A percentile compares a stretch with the other conserved stretches of the same genome.
Conservation (phyloP, 2,329 filamentous ascomycete species). For the Trichoderma simmonsii region DNA sequence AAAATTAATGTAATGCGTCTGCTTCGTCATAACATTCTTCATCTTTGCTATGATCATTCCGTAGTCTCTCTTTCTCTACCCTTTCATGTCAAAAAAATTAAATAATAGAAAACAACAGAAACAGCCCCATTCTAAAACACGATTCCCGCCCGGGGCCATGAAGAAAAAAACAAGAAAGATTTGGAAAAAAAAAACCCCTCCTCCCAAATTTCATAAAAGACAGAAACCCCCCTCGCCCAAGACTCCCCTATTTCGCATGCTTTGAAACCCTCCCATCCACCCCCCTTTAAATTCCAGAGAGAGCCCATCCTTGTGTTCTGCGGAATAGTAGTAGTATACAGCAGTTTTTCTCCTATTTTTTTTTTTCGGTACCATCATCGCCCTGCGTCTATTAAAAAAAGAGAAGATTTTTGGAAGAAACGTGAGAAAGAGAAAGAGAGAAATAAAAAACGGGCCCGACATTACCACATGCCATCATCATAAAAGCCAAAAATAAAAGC, state of each 20-base stretch:
- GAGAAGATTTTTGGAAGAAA: not conserved
- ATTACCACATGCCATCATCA: slow-evolving; percentile 13
- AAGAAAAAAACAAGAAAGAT: not conserved
- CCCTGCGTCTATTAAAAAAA: slow-evolving; percentile 7
- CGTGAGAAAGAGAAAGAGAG: not conserved
- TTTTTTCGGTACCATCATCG: not conserved
- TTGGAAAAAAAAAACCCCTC: not conserved
- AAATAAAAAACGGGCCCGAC: not conserved
- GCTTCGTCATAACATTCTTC: not conserved
- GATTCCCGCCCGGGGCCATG: not conserved
- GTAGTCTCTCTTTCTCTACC: not conserved
- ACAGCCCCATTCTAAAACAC: not conserved
- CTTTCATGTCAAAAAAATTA: not conserved
- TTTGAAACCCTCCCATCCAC: not conserved
- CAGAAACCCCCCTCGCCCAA: not conserved
- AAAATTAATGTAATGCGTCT: not conserved
- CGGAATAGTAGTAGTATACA: not conserved
- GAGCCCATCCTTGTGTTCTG: not conserved
- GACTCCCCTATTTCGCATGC: not conserved
- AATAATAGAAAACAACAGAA: not conserved
- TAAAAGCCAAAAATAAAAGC: not conserved
- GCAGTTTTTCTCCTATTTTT: not conserved
- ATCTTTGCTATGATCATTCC: not conserved
- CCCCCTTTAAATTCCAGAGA: not conserved
- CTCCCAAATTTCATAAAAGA: not conserved